phyloP scores from a whole-genome alignment of 805 yeast genomes.

The Kodamaea lidongshanica region DNA sequence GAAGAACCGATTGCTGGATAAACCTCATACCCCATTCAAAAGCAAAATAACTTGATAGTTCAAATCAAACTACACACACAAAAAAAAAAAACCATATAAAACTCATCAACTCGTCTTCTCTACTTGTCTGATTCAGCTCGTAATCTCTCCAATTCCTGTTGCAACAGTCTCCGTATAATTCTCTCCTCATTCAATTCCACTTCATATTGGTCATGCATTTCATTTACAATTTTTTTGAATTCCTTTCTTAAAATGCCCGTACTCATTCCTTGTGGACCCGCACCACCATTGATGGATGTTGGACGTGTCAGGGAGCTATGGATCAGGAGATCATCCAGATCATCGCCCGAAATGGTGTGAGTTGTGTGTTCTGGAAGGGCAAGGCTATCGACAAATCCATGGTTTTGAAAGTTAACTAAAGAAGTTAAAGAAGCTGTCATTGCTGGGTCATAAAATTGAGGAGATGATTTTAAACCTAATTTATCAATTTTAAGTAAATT shows the following conservation, averaged over 20 bases:
- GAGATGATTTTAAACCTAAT: slow-evolving; percentile 27
- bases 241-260: slow-evolving; percentile 59
- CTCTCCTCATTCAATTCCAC: slow-evolving; percentile 52
- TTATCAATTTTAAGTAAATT: slow-evolving; percentile 40
- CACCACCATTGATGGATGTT: slow-evolving; percentile 8
- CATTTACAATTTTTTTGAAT: slow-evolving; percentile 58
- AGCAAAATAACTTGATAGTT: too few relatives aligned
- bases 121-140: too few relatives aligned
- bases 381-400: slow-evolving; percentile 10
- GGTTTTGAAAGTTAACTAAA: slow-evolving; percentile 6
- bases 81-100: too few relatives aligned
- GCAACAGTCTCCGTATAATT: slow-evolving; percentile 38
- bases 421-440: slow-evolving; percentile 6
- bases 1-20: too few relatives aligned
- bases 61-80: too few relatives aligned
- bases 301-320: slow-evolving; percentile 13
- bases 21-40: too few relatives aligned
- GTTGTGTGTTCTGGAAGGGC: slow-evolving; percentile 3
- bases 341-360: slow-evolving; percentile 11
- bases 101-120: too few relatives aligned
- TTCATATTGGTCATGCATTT: slow-evolving; percentile 58
- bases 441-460: slow-evolving; percentile 7
- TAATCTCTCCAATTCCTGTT: slow-evolving; percentile 7
- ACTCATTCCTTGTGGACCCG: slow-evolving; percentile 29
- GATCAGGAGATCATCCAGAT: slow-evolving; percentile 16